A percentile compares a stretch with the other conserved stretches of the same genome.
Evolutionary conservation across 192 early-diverging fungal genomes (phyloP).

Genomic region (Coemansia sp.): DNA sequence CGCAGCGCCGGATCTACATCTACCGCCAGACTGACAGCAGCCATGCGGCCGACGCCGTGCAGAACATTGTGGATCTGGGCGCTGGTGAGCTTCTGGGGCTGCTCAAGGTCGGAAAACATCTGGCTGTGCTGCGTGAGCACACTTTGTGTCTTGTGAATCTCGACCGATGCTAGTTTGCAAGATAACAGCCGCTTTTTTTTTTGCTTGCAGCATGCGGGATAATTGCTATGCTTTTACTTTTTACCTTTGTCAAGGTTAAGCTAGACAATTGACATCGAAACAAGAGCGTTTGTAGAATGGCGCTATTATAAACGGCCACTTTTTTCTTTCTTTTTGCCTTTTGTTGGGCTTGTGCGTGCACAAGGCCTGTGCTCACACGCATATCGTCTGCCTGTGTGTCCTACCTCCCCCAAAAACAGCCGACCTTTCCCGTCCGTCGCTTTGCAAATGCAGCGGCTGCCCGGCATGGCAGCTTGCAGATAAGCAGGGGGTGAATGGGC

Average conservation of each 20-base stretch:
- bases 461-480: neutral
- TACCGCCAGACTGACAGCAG: slow-evolving; percentile 26
- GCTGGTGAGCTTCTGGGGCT: slow-evolving; percentile 33
- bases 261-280: neutral
- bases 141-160: slow-evolving; percentile 29
- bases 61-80: slow-evolving; percentile 47
- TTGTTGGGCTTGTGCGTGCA: neutral
- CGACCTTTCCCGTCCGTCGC: neutral
- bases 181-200: no score
- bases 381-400: neutral
- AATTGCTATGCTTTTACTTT: neutral
- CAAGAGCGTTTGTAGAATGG: neutral
- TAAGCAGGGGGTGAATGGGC: neutral
- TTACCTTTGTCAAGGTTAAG: no score
- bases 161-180: slow-evolving; percentile 9
- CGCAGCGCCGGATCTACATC: slow-evolving; percentile 44
- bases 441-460: neutral
- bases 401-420: neutral
- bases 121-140: slow-evolving; percentile 31
- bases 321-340: no score
- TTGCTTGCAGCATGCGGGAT: neutral
- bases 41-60: slow-evolving; percentile 18
- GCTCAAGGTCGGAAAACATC: slow-evolving; percentile 16
- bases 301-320: no score
- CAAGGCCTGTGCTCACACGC: slow-evolving; percentile 15